phyloP scores from a whole-genome alignment of 768 basidiomycete species.

The Hygrophoropsis aurantiaca region DNA sequence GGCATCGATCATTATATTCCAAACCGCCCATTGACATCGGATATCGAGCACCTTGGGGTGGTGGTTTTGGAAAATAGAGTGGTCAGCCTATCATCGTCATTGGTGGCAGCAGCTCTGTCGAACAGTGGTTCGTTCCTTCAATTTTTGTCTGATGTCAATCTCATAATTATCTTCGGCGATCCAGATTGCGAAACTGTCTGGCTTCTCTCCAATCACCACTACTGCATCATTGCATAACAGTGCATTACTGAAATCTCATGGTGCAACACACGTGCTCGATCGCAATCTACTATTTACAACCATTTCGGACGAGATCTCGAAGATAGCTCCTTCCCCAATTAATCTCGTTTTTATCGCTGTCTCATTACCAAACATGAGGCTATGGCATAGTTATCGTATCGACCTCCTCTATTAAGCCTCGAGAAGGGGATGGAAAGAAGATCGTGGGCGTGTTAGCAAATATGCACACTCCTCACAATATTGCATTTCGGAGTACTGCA shows the following conservation, averaged over 20 bases:
- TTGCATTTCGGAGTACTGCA: too few relatives aligned
- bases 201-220: conserved; percentile 36
- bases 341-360: conserved; percentile 39
- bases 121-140: conserved; percentile 36
- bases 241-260: conserved; percentile 31
- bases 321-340: conserved; percentile 34
- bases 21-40: too few relatives aligned
- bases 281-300: conserved; percentile 23
- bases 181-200: conserved; percentile 40
- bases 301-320: conserved; percentile 33
- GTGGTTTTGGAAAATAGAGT: conserved; percentile 39
- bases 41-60: too few relatives aligned
- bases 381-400: too few relatives aligned
- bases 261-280: conserved; percentile 36
- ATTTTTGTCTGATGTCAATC: conserved; percentile 3
- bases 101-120: conserved; percentile 49
- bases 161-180: conserved; percentile 25
- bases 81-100: conserved; percentile 46
- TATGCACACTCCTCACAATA: too few relatives aligned
- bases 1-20: too few relatives aligned
- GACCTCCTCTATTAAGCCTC: too few relatives aligned
- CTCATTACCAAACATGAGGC: too few relatives aligned
- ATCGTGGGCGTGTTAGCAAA: too few relatives aligned
- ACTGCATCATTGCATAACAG: conserved; percentile 36
- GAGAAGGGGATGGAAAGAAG: too few relatives aligned